Evolutionary conservation across 192 early-diverging fungal species (phyloP).

Genomic region (Pilobolus umbonatus): DNA sequence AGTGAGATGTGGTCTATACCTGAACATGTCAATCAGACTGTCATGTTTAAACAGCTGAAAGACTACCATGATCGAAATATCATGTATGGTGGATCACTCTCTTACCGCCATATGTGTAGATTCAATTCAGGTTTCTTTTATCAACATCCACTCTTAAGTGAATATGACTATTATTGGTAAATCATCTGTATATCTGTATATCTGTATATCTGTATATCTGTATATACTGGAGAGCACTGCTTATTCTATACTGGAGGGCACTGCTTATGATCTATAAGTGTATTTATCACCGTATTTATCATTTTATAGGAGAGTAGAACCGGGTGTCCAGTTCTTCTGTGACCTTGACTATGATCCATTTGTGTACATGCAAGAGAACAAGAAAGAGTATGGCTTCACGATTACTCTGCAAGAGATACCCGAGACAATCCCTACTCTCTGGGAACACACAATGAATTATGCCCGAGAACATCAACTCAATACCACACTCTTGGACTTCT

Average conservation of each 20-base stretch:
- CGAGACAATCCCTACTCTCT: conserved; percentile 52
- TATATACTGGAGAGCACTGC: too few relatives aligned
- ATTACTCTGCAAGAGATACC: conserved; percentile 48
- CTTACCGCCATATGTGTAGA: conserved; percentile 87
- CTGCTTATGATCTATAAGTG: too few relatives aligned
- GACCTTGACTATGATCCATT: conserved; percentile 60
- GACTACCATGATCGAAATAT: conserved; percentile 54
- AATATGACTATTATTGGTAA: conserved; percentile 80
- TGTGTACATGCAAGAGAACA: conserved; percentile 50
- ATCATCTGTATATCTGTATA: conserved; percentile 7
- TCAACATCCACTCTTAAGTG: conserved; percentile 41
- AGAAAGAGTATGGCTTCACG: conserved; percentile 53
- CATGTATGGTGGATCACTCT: conserved; percentile 66
- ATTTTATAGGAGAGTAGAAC: conserved; percentile 58
- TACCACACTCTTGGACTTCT: conserved; percentile 21
- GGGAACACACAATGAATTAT: conserved; percentile 38
- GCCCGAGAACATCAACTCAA: conserved; percentile 31
- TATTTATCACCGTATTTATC: conserved; percentile 16
- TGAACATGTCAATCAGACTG: conserved; percentile 59
- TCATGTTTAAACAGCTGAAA: conserved; percentile 47
- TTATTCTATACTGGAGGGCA: too few relatives aligned
- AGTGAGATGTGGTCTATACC: conserved; percentile 75
- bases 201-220: not conserved
- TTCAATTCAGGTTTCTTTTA: conserved; percentile 60
- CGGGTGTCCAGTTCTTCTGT: conserved; percentile 56